phyloP scores from a whole-genome alignment of 2,329 filamentous ascomycete genomes.

The Trichophyton mentagrophytes region DNA sequence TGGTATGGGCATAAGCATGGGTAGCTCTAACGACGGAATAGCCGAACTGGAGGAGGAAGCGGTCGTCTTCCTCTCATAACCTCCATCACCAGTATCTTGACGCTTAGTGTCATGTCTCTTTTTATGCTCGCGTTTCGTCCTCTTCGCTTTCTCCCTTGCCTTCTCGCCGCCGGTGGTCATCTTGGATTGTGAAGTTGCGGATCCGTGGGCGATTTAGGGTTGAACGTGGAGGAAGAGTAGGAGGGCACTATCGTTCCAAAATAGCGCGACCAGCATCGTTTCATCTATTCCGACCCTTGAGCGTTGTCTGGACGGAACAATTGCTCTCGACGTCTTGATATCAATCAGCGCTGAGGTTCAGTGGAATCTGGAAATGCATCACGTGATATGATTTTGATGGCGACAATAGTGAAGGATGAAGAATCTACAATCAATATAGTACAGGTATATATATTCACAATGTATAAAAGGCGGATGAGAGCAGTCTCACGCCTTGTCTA shows the following conservation, averaged over 20 bases:
- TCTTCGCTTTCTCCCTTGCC: conserved; percentile 20
- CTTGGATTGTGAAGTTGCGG: not conserved
- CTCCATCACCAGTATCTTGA: conserved; percentile 25
- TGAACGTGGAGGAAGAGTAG: not conserved
- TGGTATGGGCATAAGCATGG: conserved; percentile 28
- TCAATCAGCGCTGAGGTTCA: not conserved
- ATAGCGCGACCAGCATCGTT: conserved; percentile 9
- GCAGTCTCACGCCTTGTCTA: not conserved
- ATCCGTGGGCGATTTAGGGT: not conserved
- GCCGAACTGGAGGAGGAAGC: conserved; percentile 14
- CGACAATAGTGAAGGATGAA: not conserved
- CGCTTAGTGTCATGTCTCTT: conserved; percentile 34
- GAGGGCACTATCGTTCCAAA: not conserved
- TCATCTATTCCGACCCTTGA: not conserved
- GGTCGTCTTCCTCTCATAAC: conserved; percentile 22
- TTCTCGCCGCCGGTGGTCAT: conserved; percentile 1
- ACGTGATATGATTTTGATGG: not conserved
- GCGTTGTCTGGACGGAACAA: not conserved
- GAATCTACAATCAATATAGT: not conserved
- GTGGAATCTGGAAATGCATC: not conserved
- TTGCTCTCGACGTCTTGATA: not conserved
- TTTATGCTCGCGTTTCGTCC: conserved; percentile 33
- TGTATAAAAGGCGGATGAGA: too few species aligned
- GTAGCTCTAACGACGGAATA: conserved; percentile 27
- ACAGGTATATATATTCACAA: not conserved